These are phyloP conservation scores for Rhizophagus sp. DNA, from an alignment of 192 early-diverging fungal genomes.

Conservation along the genomic window DNA sequence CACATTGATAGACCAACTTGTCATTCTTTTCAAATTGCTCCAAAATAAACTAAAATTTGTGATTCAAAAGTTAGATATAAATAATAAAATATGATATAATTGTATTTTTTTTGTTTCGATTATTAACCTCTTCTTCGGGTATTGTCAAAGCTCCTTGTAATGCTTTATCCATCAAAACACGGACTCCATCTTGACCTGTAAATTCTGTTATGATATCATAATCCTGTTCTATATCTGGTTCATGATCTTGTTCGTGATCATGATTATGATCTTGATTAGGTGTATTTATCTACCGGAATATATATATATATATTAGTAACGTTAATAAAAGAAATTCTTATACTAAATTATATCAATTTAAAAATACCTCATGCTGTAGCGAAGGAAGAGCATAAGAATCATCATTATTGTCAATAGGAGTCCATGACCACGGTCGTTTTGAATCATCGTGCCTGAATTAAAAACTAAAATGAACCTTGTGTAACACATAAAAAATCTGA, in stretches of 20 bases:
- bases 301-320: neutral
- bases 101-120: neutral
- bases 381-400: neutral
- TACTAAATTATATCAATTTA: neutral
- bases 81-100: neutral
- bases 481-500: neutral
- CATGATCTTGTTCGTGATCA: neutral
- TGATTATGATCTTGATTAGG: too few species aligned
- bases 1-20: conserved; percentile 13
- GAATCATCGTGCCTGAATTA: neutral
- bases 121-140: conserved; percentile 24
- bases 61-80: neutral
- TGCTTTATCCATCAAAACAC: conserved; percentile 20
- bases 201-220: conserved; percentile 20
- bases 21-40: conserved; percentile 17
- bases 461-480: neutral
- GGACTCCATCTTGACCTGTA: neutral
- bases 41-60: conserved; percentile 12
- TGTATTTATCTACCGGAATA: accelerated
- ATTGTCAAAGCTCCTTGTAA: conserved; percentile 19
- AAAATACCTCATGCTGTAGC: neutral
- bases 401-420: neutral
- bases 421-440: neutral
- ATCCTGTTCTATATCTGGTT: conserved; percentile 2
- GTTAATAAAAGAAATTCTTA: neutral